A percentile compares a stretch with the other conserved stretches of the same genome.
Conservation (phyloP, 208 protist species). For the Crithidia thermophila region DNA sequence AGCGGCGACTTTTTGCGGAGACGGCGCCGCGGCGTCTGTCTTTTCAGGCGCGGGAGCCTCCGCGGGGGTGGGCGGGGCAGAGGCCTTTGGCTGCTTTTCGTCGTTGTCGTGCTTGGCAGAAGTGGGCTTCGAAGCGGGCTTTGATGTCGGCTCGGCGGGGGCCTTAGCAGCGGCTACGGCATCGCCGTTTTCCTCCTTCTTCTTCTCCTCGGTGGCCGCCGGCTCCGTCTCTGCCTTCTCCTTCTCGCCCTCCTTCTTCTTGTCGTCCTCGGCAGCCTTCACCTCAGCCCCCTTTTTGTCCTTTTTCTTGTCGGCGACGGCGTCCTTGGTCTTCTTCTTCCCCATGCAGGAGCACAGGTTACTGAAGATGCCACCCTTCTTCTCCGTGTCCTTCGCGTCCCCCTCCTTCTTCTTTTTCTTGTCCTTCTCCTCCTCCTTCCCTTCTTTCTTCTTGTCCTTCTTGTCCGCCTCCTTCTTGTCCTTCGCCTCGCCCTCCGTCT, state of each 20-base stretch:
- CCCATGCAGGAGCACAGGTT: background rate
- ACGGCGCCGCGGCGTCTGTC: background rate
- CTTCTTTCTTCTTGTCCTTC: constrained; percentile 7
- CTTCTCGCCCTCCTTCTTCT: constrained; percentile 19
- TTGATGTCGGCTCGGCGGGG: background rate
- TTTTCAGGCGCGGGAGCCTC: too few relatives aligned
- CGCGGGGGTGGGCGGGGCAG: too few relatives aligned
- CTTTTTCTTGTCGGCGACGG: constrained; percentile 14
- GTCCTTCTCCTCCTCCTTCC: constrained; percentile 9
- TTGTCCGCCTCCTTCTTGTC: constrained; percentile 1
- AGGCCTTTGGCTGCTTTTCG: background rate
- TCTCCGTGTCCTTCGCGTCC: constrained; percentile 20
- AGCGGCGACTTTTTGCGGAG: background rate
- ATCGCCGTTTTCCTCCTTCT: constrained; percentile 4
- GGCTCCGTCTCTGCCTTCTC: constrained; percentile 12
- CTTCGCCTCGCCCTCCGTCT: constrained; percentile 10
- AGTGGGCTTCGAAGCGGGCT: background rate
- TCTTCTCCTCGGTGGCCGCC: constrained; percentile 15
- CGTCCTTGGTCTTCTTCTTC: constrained; percentile 17
- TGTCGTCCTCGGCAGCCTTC: too few relatives aligned
- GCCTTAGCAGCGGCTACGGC: constrained; percentile 4
- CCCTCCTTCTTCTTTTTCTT: constrained; percentile 9
- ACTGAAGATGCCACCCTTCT: constrained; percentile 22
- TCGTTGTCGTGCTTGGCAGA: background rate
- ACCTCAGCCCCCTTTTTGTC: background rate